Base-by-base conservation (phyloP, 2,329 filamentous ascomycete genomes). In the Alternaria gansuensis region DNA sequence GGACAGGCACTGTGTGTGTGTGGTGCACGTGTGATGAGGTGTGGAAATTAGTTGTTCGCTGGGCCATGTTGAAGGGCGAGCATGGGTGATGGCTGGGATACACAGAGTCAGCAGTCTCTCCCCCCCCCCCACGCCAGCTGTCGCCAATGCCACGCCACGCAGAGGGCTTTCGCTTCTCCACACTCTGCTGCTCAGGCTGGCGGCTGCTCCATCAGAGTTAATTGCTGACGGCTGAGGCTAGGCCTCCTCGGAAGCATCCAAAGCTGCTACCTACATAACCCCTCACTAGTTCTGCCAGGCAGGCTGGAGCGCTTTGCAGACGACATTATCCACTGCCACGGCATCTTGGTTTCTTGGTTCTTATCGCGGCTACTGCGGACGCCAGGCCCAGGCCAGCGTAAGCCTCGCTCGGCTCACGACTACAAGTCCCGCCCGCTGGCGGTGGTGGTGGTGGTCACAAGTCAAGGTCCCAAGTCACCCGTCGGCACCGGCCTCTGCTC, bases 281-380 rank as follows among this genome's bases (percentile, higher is more conserved):
- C 62, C 62, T 65, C 62, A 63, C 54, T 33, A 46, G 41, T 46
- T 29, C 48, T 40, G 39, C 57, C 51, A 54, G 51, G 21, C 51
- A 52, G 44, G 44, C 37, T 31, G 21, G 37, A 36, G 48, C 13
- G 39, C 36, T 24, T 10, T 34, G 33, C 48, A 28, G 37, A 44
- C 43, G 34, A 59, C 34, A 51, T 65, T 64, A 66, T 41, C 63
- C 63, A 66, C 51, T 34, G 53, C 56, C 48, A 59, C 61, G 48
- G 46, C 39, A 59, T 39, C 14, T 51, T 21, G 40, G 11, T 34
- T 59, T 39, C 14, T 51, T 21, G 40, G 11, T 34, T 59, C 60
- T 67, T 70, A 68, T 72, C 71, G 71, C 70, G 72, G 72, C 71
- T 73, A 64, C 67, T 64, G 72, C 72, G 72, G 70, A 69, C 64